Evolutionary conservation across 2,329 filamentous ascomycete species (phyloP), one percentile per base, ranked within the genome.

Genomic region (Ambrosiella beaveri): DNA sequence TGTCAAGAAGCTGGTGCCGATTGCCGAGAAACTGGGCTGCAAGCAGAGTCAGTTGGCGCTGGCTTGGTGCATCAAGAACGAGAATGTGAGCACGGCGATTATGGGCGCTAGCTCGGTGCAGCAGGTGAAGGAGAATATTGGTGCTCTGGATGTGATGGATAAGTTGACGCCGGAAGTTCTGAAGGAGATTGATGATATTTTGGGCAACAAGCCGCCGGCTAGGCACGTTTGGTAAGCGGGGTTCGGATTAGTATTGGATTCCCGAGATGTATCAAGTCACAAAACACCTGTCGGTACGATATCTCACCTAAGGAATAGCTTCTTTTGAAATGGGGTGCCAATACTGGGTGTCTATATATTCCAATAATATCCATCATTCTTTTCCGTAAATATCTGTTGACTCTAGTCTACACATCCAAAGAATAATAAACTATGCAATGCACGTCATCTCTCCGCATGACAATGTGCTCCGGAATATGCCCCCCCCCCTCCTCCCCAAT

Each of bases 1-100:
- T 67, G 79, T 86, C 56, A 77, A 75, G 64, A 73, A 75, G 65
- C 70, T 81, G 61, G 70, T 78, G 73, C 73, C 78, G 55, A 75
- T 89, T 62, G 84, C 85, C 1, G 75, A 85, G 57, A 75, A 74
- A 64, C 71, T 88, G 45, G 81, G 76, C 11, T 73, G 82, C 61
- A 80, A 77, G 67, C 68, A 74, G 69, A 73, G 71, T 64, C 71
- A 73, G 56, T 71, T 84, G 49, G 79, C 80, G 0, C 71, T 83
- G 56, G 79, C 78, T 1, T 84, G 81, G 80, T 77, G 80, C 12
- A 70, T 84, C 54, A 77, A 74, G 65, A 84, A 84, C 65, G 74
- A 75, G 62, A 76, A 80, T 59, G 76, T 83, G 54, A 81, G 77
- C 66, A 77, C 75, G 13, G 80, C 78, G 39, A 82, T 83, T 62